Conservation (phyloP, 257 asterid species). For the Salvia rosmarinus region DNA sequence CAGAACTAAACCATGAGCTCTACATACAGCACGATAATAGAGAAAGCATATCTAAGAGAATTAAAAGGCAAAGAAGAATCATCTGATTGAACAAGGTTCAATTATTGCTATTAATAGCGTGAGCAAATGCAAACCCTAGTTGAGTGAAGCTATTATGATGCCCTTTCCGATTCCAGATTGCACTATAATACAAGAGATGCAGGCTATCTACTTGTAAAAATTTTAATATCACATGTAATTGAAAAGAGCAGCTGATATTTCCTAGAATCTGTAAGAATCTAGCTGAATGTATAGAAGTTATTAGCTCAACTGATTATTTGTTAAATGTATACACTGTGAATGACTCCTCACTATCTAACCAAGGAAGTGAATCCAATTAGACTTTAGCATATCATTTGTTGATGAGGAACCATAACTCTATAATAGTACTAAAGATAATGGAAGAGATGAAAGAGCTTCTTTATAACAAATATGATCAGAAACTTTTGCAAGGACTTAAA, state of each 20-base stretch:
- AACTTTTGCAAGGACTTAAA: slow-evolving; percentile 11
- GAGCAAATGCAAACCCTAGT: neutral
- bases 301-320: neutral
- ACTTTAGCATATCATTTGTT: slow-evolving; percentile 1
- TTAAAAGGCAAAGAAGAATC: neutral
- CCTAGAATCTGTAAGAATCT: slow-evolving; percentile 1
- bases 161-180: slow-evolving; percentile 1
- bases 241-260: neutral
- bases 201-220: slow-evolving; percentile 18
- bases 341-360: neutral
- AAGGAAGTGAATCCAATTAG: neutral
- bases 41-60: neutral
- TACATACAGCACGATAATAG: neutral
- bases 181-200: slow-evolving; percentile 11
- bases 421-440: neutral
- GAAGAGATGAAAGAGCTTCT: neutral
- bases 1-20: slow-evolving; percentile 15
- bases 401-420: slow-evolving; percentile 9
- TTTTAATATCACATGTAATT: neutral
- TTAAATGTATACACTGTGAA: neutral
- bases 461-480: slow-evolving; percentile 16
- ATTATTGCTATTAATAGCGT: neutral
- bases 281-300: neutral
- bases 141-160: neutral
- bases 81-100: neutral